A percentile compares a stretch with the other conserved stretches of the same genome.
phyloP scores from a whole-genome alignment of 257 asterid species.

The Nyctanthes arbortristis region DNA sequence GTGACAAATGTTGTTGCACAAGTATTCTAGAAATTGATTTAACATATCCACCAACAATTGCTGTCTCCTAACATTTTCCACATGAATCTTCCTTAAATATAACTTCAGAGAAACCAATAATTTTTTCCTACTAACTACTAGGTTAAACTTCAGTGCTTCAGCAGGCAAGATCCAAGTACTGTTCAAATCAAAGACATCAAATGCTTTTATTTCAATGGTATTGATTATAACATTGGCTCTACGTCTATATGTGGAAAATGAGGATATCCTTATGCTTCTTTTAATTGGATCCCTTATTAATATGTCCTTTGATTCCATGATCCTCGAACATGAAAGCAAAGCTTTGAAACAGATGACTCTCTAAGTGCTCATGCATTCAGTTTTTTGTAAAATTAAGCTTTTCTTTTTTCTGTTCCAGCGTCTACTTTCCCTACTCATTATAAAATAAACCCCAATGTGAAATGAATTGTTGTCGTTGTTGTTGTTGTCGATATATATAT shows the following conservation, averaged over 20 bases:
- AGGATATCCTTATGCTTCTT: conserved; percentile 1
- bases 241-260: background rate
- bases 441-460: no score
- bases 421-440: no score
- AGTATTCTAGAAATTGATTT: background rate
- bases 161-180: background rate
- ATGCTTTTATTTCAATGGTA: background rate
- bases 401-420: background rate
- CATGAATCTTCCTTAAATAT: background rate
- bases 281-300: background rate
- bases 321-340: background rate
- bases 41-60: background rate
- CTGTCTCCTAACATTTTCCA: background rate
- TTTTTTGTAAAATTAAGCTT: background rate
- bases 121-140: background rate
- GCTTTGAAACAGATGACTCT: background rate
- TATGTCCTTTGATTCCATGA: background rate
- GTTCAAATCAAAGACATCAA: conserved; percentile 2
- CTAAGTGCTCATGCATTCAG: background rate
- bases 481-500: no score
- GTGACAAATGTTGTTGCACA: background rate
- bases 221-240: background rate
- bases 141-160: background rate
- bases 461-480: no score
- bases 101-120: background rate